Conservation (phyloP, 2,329 filamentous ascomycete genomes). For the Byssoonygena ceratinophila region DNA sequence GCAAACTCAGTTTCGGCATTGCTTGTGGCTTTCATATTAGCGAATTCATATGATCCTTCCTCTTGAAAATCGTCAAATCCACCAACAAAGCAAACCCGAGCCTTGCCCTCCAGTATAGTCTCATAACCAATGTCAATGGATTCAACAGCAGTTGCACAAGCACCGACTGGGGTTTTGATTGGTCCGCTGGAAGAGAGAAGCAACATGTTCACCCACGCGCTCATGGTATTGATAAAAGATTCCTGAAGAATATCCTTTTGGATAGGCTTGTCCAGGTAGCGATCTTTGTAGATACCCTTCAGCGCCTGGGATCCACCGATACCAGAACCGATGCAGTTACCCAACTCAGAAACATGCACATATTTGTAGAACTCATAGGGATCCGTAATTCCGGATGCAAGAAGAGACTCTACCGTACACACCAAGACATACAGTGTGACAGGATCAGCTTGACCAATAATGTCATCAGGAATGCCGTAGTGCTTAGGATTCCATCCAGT, state of each 20-base stretch:
- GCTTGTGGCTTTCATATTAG: slow-evolving; percentile 99
- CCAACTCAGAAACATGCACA: slow-evolving; percentile 92
- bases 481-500: slow-evolving; percentile 95
- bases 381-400: slow-evolving; percentile 91
- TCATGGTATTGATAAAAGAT: slow-evolving; percentile 99
- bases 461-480: slow-evolving; percentile 94
- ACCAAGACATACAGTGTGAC: slow-evolving; percentile 93
- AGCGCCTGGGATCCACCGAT: slow-evolving; percentile 91
- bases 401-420: slow-evolving; percentile 79
- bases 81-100: slow-evolving; percentile 91
- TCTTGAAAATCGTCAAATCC: slow-evolving; percentile 99
- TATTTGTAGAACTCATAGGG: slow-evolving; percentile 99
- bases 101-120: slow-evolving; percentile 97
- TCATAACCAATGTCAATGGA: slow-evolving; percentile 97
- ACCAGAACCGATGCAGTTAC: slow-evolving; percentile 96
- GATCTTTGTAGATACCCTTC: slow-evolving; percentile 96
- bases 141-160: slow-evolving; percentile 93
- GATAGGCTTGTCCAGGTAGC: slow-evolving; percentile 89
- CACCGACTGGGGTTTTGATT: slow-evolving; percentile 97
- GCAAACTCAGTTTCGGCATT: slow-evolving; percentile 94
- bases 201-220: slow-evolving; percentile 99
- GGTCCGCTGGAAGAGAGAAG: slow-evolving; percentile 91
- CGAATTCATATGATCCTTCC: slow-evolving; percentile 98
- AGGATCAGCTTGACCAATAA: slow-evolving; percentile 93
- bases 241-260: slow-evolving; percentile 99